Evolutionary conservation across 345 rosid genomes (phyloP).

Genomic region (Lumnitzera littorea): DNA sequence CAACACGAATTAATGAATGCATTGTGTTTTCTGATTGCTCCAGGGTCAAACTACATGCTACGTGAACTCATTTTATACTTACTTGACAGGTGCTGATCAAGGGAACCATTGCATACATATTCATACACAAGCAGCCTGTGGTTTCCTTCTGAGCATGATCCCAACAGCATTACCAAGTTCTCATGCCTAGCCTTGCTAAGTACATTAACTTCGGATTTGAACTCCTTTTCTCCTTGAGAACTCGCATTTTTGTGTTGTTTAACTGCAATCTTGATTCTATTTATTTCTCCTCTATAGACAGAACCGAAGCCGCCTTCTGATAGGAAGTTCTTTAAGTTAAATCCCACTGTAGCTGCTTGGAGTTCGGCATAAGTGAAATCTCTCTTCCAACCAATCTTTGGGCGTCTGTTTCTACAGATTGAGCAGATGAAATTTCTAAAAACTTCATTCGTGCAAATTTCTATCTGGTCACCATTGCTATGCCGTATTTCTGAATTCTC

Average conservation of each 20-base stretch:
- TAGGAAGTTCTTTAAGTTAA: conserved; percentile 30
- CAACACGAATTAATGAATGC: too few species aligned
- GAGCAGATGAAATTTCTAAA: conserved; percentile 39
- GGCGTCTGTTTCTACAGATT: conserved; percentile 44
- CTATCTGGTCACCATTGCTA: conserved; percentile 19
- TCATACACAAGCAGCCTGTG: conserved; percentile 56
- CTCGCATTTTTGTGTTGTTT: conserved; percentile 51
- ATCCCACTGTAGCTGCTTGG: conserved; percentile 48
- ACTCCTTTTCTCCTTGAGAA: conserved; percentile 57
- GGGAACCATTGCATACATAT: conserved; percentile 50
- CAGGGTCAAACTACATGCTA: too few species aligned
- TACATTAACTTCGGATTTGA: conserved; percentile 54
- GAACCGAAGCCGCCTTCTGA: conserved; percentile 70
- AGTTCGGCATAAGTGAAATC: conserved; percentile 52
- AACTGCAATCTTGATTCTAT: conserved; percentile 45
- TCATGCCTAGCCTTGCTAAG: conserved; percentile 53
- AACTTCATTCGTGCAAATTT: conserved; percentile 14
- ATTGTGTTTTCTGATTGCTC: too few species aligned
- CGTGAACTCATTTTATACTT: conserved; percentile 3
- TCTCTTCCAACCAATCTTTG: conserved; percentile 41
- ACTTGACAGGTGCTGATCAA: conserved; percentile 61
- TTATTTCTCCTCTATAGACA: conserved; percentile 42
- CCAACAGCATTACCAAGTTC: conserved; percentile 52
- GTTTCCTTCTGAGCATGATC: conserved; percentile 53
- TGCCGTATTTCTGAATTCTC: conserved; percentile 17